Conservation (phyloP, 371 early-diverging fungal genomes). For the Mucor piriformis region DNA sequence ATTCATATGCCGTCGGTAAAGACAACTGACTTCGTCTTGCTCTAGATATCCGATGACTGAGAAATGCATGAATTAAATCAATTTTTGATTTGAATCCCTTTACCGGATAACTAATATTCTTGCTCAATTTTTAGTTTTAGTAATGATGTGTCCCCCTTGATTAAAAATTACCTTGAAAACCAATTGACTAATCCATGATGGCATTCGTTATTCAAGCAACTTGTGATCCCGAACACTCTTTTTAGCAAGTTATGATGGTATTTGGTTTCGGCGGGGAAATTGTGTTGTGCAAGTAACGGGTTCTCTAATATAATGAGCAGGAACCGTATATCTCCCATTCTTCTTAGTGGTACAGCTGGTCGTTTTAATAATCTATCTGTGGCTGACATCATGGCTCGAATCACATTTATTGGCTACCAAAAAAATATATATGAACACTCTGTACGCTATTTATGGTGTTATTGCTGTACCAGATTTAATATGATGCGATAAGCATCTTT, state of each 20-base stretch:
- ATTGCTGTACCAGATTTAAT: conserved; percentile 60
- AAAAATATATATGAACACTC: neutral
- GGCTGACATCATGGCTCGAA: conserved; percentile 78
- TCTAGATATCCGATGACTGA: conserved; percentile 76
- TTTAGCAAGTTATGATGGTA: conserved; percentile 75
- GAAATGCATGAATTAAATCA: conserved; percentile 78
- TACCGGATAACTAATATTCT: conserved; percentile 53
- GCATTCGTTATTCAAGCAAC: conserved; percentile 74
- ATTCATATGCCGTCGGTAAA: conserved; percentile 59
- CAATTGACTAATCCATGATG: conserved; percentile 80
- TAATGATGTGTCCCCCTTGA: too few relatives aligned
- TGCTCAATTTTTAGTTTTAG: neutral
- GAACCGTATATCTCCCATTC: conserved; percentile 73
- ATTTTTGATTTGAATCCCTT: conserved; percentile 71
- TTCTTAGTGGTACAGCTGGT: conserved; percentile 66
- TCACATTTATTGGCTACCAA: conserved; percentile 57
- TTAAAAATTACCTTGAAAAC: conserved; percentile 80
- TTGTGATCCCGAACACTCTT: conserved; percentile 74
- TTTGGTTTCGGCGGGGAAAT: conserved; percentile 67
- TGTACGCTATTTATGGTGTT: neutral
- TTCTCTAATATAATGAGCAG: conserved; percentile 85
- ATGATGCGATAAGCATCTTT: conserved; percentile 72
- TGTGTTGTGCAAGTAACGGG: conserved; percentile 69
- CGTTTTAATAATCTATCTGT: conserved; percentile 77
- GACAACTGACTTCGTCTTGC: conserved; percentile 50